Evolutionary conservation across 1,284 basidiomycete species (phyloP).

Genomic region (Microbotryum violaceum): DNA sequence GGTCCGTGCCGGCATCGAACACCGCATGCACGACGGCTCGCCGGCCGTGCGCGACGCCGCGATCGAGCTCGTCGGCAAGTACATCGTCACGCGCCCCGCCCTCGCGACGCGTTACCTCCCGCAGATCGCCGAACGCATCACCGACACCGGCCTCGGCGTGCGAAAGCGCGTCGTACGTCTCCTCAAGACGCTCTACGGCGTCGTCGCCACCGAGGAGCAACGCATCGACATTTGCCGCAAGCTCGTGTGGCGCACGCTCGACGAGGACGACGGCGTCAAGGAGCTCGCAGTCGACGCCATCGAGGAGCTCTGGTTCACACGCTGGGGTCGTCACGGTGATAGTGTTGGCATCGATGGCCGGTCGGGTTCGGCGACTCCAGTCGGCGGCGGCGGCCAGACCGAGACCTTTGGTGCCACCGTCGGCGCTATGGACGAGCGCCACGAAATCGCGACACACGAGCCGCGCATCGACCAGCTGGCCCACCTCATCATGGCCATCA

Average conservation of each 20-base stretch:
- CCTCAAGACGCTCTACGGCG: slow-evolving; percentile 68
- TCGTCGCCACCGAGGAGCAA: slow-evolving; percentile 52
- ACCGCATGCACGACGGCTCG: slow-evolving; percentile 78
- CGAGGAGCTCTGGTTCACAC: slow-evolving; percentile 76
- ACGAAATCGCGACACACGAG: background rate
- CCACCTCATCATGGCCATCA: slow-evolving; percentile 73
- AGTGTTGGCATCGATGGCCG: too few species aligned
- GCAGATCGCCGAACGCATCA: slow-evolving; percentile 76
- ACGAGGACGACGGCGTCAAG: slow-evolving; percentile 87
- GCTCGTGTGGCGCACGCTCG: slow-evolving; percentile 73
- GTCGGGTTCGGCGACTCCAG: background rate
- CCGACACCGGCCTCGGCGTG: slow-evolving; percentile 84
- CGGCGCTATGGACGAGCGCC: too few species aligned
- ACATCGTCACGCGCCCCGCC: slow-evolving; percentile 76
- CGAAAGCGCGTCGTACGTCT: slow-evolving; percentile 92
- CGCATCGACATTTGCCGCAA: slow-evolving; percentile 73
- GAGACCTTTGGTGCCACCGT: too few species aligned
- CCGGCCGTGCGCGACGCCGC: slow-evolving; percentile 91
- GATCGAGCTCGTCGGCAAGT: slow-evolving; percentile 89
- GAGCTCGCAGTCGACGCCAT: slow-evolving; percentile 81
- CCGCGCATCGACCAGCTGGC: slow-evolving; percentile 44
- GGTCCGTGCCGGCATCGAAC: slow-evolving; percentile 69
- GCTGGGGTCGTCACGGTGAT: background rate
- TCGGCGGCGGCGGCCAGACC: too few species aligned
- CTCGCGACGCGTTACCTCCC: slow-evolving; percentile 78